A percentile compares a stretch with the other conserved stretches of the same genome.
Evolutionary conservation across 306 rosid genomes (phyloP).

Genomic region (Prosopis cineraria): DNA sequence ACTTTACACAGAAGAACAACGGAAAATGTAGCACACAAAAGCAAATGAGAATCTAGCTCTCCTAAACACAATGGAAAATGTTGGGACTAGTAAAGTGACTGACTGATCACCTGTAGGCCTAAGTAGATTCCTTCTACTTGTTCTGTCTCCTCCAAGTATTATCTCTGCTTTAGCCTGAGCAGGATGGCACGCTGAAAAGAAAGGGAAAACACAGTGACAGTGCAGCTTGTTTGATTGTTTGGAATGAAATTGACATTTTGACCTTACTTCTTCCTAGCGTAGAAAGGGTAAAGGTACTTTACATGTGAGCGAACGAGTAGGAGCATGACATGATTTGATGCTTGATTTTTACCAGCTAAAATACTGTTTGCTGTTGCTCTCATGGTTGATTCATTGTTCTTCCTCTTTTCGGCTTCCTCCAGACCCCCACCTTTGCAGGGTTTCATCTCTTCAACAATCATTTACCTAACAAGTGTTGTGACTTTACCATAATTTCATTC

Average conservation of each 20-base stretch:
- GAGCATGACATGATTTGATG: background rate
- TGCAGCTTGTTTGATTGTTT: background rate
- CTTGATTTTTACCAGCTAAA: background rate
- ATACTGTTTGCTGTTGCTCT: background rate
- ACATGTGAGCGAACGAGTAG: background rate
- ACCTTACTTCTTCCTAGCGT: background rate
- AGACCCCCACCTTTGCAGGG: background rate
- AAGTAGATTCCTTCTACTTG: background rate
- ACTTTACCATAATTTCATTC: conserved; percentile 5
- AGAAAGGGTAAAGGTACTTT: background rate
- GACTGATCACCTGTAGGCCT: background rate
- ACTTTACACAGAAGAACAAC: background rate
- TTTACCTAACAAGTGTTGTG: background rate
- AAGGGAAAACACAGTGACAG: background rate
- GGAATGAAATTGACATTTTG: background rate
- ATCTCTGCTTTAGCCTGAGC: background rate
- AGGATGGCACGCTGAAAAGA: background rate
- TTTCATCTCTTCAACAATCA: conserved; percentile 12
- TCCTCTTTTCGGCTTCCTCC: background rate
- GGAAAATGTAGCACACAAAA: background rate
- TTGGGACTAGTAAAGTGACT: background rate
- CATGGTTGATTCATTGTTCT: background rate
- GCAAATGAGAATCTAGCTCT: background rate
- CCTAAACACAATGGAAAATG: background rate
- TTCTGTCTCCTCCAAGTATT: background rate